A percentile compares a stretch with the other conserved stretches of the same genome.
Conservation (phyloP, 1,284 basidiomycete genomes). For the Marasmius sp. region DNA sequence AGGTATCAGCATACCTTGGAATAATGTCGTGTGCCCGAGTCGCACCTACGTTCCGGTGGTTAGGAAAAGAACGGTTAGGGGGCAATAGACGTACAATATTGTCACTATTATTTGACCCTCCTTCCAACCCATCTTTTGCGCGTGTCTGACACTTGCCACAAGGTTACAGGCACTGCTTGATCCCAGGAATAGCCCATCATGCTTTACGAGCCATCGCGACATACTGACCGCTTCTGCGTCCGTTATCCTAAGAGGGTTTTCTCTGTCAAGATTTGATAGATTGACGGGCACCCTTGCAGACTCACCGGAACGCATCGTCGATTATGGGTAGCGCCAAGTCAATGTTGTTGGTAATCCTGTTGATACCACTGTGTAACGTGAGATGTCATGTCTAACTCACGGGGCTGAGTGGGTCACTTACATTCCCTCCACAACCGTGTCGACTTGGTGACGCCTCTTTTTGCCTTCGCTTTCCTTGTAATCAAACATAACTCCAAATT, state of each 20-base stretch:
- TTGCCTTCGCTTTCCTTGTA: conserved; percentile 91
- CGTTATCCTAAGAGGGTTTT: conserved; percentile 57
- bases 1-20: conserved; percentile 63
- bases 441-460: conserved; percentile 91
- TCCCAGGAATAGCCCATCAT: conserved; percentile 94
- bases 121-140: conserved; percentile 68
- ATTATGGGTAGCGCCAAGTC: conserved; percentile 78
- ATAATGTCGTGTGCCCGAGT: conserved; percentile 84
- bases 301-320: conserved; percentile 83
- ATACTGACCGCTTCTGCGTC: conserved; percentile 91
- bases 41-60: conserved; percentile 53
- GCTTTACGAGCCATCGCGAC: conserved; percentile 84
- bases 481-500: conserved; percentile 94
- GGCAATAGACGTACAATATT: conserved; percentile 59
- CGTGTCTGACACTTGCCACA: conserved; percentile 82
- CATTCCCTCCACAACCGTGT: conserved; percentile 90
- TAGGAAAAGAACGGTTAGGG: not conserved
- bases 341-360: conserved; percentile 85
- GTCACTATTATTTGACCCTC: conserved; percentile 77
- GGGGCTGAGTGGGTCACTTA: conserved; percentile 33
- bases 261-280: too few relatives aligned
- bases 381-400: not conserved
- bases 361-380: conserved; percentile 75
- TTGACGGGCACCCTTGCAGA: not conserved
- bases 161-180: conserved; percentile 97